phyloP scores from a whole-genome alignment of 805 yeast genomes.

The Candida pseudofarinosa region DNA sequence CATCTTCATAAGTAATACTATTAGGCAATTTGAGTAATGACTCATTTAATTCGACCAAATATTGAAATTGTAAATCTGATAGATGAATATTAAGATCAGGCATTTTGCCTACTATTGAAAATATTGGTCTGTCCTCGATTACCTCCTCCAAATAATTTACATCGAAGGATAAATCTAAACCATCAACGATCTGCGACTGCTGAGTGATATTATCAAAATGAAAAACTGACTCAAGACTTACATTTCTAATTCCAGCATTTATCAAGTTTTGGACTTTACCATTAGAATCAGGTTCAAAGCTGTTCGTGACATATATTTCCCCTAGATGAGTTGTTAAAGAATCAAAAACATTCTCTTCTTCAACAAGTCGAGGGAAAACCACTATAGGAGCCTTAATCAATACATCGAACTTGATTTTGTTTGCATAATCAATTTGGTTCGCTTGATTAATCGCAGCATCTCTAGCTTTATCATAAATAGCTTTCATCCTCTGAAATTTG shows the following conservation, averaged over 20 bases:
- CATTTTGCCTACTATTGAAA: slow-evolving; percentile 52
- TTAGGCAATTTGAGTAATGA: slow-evolving; percentile 54
- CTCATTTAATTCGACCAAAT: slow-evolving; percentile 51
- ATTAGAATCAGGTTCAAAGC: slow-evolving; percentile 36
- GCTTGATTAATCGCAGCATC: slow-evolving; percentile 86
- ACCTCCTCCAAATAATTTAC: slow-evolving; percentile 50
- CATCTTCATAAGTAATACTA: slow-evolving; percentile 30
- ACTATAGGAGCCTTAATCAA: slow-evolving; percentile 77
- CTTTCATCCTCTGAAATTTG: slow-evolving; percentile 81
- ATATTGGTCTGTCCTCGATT: slow-evolving; percentile 40
- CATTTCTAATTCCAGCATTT: slow-evolving; percentile 66
- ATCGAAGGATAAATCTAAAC: slow-evolving; percentile 57
- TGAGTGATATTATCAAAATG: slow-evolving; percentile 46
- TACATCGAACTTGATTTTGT: slow-evolving; percentile 66
- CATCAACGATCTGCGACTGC: slow-evolving; percentile 58
- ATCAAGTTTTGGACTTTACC: slow-evolving; percentile 47
- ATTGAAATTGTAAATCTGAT: slow-evolving; percentile 69
- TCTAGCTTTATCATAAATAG: slow-evolving; percentile 83
- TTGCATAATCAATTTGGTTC: slow-evolving; percentile 53
- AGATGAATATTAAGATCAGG: slow-evolving; percentile 60
- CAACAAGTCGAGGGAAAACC: slow-evolving; percentile 63
- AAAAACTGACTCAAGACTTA: slow-evolving; percentile 62
- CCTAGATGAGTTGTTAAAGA: slow-evolving; percentile 72
- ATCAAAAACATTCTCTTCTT: slow-evolving; percentile 47
- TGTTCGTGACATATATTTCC: slow-evolving; percentile 68